Conservation (phyloP, 768 basidiomycete species). For the Trametes elegans region DNA sequence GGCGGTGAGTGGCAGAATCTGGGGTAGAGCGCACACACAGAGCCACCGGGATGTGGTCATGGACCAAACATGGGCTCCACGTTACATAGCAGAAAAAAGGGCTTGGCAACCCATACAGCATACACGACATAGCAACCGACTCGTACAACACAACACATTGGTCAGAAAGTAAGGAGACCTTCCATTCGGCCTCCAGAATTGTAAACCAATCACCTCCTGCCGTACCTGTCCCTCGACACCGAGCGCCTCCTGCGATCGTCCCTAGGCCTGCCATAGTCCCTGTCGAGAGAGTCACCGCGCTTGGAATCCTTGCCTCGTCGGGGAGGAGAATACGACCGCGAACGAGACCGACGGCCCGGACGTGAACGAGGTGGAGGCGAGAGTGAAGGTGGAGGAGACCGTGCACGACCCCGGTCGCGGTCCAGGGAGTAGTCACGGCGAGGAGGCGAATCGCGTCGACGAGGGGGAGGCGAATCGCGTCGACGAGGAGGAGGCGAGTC, state of each 20-base stretch:
- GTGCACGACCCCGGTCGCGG: slow-evolving; percentile 18
- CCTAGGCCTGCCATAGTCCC: slow-evolving; percentile 9
- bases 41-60: slow-evolving; percentile 1
- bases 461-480: slow-evolving; percentile 12
- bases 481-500: slow-evolving; percentile 6
- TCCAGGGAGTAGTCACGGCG: slow-evolving; percentile 2
- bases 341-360: slow-evolving; percentile 15
- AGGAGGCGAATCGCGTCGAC: slow-evolving; percentile 5
- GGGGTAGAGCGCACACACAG: not conserved
- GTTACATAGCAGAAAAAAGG: not conserved
- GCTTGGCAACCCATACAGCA: slow-evolving; percentile 5
- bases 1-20: not conserved
- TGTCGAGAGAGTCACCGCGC: slow-evolving; percentile 18
- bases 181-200: slow-evolving; percentile 12
- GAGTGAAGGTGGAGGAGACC: slow-evolving; percentile 20
- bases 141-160: slow-evolving; percentile 4
- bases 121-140: not conserved
- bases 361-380: slow-evolving; percentile 22
- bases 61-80: not conserved
- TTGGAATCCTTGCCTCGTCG: slow-evolving; percentile 9
- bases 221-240: slow-evolving; percentile 20
- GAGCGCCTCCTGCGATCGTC: slow-evolving; percentile 18
- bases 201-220: slow-evolving; percentile 13
- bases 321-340: slow-evolving; percentile 11
- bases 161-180: slow-evolving; percentile 1